A percentile compares a stretch with the other conserved stretches of the same genome.
Evolutionary conservation across 306 rosid species (phyloP).

Genomic region (Begonia masoniana): DNA sequence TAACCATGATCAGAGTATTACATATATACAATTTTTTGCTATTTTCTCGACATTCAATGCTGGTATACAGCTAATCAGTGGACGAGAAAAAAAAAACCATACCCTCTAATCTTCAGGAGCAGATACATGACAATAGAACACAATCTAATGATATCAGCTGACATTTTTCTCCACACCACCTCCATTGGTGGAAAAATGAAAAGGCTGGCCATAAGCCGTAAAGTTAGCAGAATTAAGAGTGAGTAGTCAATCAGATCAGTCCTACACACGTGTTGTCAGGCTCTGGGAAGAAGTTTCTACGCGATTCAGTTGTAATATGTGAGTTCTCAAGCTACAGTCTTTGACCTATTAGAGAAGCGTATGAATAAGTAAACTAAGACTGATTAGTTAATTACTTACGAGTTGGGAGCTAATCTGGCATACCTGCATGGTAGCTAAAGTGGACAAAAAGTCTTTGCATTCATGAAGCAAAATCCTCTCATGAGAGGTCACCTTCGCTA

Average conservation of each 20-base stretch:
- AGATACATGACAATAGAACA: slow-evolving; percentile 39
- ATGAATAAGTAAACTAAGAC: slow-evolving; percentile 5
- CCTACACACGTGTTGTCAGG: slow-evolving; percentile 30
- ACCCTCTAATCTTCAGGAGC: slow-evolving; percentile 23
- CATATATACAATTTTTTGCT: slow-evolving; percentile 55
- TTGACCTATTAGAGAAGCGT: slow-evolving; percentile 31
- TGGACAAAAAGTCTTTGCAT: slow-evolving; percentile 15
- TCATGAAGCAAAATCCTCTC: slow-evolving; percentile 13
- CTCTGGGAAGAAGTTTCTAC: slow-evolving; percentile 50
- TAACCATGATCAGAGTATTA: slow-evolving; percentile 55
- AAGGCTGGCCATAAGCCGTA: slow-evolving; percentile 54
- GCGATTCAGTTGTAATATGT: slow-evolving; percentile 15
- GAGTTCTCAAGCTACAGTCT: slow-evolving; percentile 17
- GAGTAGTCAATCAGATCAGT: slow-evolving; percentile 13
- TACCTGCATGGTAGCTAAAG: slow-evolving; percentile 16
- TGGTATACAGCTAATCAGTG: slow-evolving; percentile 67
- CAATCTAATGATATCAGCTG: slow-evolving; percentile 37
- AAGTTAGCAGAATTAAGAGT: slow-evolving; percentile 17
- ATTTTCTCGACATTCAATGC: slow-evolving; percentile 35
- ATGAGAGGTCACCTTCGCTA: slow-evolving; percentile 14
- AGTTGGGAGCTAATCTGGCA: slow-evolving; percentile 18
- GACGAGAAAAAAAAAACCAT: slow-evolving; percentile 25
- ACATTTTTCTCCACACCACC: slow-evolving; percentile 54
- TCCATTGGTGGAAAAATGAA: slow-evolving; percentile 40
- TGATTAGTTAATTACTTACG: slow-evolving; percentile 18